A percentile compares a stretch with the other conserved stretches of the same genome.
Evolutionary conservation across 345 rosid genomes (phyloP).

Genomic region (Citrus sinensis): DNA sequence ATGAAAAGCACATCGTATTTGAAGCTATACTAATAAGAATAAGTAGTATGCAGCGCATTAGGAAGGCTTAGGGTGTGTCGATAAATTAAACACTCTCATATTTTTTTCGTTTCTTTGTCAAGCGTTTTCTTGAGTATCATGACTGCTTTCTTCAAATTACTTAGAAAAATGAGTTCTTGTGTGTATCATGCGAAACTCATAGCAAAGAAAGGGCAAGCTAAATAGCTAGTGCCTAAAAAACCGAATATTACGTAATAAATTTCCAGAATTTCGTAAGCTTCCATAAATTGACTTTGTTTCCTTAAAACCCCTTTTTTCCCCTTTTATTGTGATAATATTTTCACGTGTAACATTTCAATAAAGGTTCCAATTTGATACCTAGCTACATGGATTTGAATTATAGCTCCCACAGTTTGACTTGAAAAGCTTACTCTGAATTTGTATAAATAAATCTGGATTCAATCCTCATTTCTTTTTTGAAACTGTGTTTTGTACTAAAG

Average conservation of each 20-base stretch:
- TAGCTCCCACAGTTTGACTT: not conserved
- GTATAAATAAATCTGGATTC: too few relatives aligned
- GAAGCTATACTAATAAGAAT: not conserved
- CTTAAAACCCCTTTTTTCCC: not conserved
- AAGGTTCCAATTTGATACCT: not conserved
- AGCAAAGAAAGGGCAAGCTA: not conserved
- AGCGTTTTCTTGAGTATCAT: not conserved
- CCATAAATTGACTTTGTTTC: too few relatives aligned
- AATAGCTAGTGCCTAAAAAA: too few relatives aligned
- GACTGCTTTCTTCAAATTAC: not conserved
- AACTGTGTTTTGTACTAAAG: too few relatives aligned
- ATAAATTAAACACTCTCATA: too few relatives aligned
- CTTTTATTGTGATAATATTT: too few relatives aligned
- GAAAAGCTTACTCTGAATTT: not conserved
- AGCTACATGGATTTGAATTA: not conserved
- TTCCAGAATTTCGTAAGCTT: not conserved
- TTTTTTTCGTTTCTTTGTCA: too few relatives aligned
- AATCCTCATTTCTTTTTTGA: too few relatives aligned
- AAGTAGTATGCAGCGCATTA: accelerated
- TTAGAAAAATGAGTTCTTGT: not conserved
- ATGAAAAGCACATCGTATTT: not conserved
- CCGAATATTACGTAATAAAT: not conserved
- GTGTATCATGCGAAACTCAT: not conserved
- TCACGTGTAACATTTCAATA: not conserved
- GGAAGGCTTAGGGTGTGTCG: too few relatives aligned